phyloP scores from a whole-genome alignment of 441 rosid species.

The Pelargonium myrrhifolium region DNA sequence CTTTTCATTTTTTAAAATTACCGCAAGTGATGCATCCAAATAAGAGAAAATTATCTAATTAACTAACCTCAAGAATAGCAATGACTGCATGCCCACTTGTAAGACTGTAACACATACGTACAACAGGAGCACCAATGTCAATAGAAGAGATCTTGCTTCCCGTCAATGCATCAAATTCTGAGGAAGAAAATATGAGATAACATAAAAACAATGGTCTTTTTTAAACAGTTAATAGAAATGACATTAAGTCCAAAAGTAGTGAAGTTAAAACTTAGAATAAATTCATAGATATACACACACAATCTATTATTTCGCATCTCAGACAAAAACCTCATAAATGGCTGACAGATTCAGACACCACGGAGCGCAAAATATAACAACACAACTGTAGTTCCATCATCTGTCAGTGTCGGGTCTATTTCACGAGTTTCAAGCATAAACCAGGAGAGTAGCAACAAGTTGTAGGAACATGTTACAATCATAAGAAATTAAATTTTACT shows the following conservation, averaged over 20 bases:
- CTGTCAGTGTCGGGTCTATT: too few relatives aligned
- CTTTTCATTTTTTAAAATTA: background rate
- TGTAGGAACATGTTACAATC: background rate
- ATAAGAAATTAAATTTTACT: background rate
- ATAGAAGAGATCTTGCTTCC: constrained; percentile 82
- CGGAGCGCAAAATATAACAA: background rate
- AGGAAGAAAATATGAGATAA: constrained; percentile 5
- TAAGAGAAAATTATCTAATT: background rate
- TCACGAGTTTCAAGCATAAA: background rate
- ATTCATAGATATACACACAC: background rate
- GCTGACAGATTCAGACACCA: background rate
- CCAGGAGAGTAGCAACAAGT: background rate
- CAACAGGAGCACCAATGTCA: constrained; percentile 77
- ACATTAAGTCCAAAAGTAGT: background rate
- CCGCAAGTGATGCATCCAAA: background rate
- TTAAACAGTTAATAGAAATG: background rate
- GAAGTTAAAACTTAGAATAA: background rate
- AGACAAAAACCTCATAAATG: background rate
- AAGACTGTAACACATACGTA: constrained; percentile 82
- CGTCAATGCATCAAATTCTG: constrained; percentile 90
- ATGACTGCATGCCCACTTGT: constrained; percentile 73
- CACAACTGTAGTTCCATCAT: background rate
- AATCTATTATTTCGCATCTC: background rate
- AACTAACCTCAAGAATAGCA: constrained; percentile 75
- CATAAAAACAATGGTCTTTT: background rate